A percentile compares a stretch with the other conserved stretches of the same genome.
Evolutionary conservation across 1,284 basidiomycete species (phyloP).

Genomic region (Coniophora puteana): DNA sequence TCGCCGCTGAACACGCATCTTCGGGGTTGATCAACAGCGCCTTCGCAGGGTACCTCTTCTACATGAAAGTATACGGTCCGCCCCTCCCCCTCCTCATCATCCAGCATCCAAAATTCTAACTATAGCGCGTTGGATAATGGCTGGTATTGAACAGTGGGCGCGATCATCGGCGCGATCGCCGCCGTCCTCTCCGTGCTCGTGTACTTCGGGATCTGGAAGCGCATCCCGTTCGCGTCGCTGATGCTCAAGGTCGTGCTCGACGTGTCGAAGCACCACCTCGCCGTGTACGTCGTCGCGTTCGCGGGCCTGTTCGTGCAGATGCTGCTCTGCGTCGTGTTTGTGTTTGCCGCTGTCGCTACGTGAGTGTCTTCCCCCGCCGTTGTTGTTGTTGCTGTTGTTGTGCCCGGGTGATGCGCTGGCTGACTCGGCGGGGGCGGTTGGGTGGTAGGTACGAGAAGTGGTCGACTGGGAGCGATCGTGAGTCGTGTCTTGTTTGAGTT

Average conservation of each 20-base stretch:
- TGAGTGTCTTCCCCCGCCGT: slow-evolving; percentile 71
- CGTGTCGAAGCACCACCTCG: slow-evolving; percentile 77
- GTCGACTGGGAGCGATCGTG: slow-evolving; percentile 70
- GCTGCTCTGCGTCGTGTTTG: slow-evolving; percentile 66
- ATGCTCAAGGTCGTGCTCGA: slow-evolving; percentile 83
- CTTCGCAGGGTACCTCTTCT: slow-evolving; percentile 7
- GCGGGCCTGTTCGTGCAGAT: slow-evolving; percentile 66
- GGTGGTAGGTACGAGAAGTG: slow-evolving; percentile 65
- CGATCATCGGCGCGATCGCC: slow-evolving; percentile 75
- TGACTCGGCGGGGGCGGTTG: not conserved
- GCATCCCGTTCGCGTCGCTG: slow-evolving; percentile 78
- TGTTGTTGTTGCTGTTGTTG: slow-evolving; percentile 50
- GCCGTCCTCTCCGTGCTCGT: slow-evolving; percentile 58
- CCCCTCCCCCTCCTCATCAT: not conserved
- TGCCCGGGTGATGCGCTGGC: slow-evolving; percentile 6
- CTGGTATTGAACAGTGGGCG: slow-evolving; percentile 64
- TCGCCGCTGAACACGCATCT: too few species aligned
- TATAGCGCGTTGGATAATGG: too few species aligned
- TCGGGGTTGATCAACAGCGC: too few species aligned
- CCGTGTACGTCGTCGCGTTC: slow-evolving; percentile 79
- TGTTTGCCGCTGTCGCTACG: slow-evolving; percentile 64
- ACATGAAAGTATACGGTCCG: slow-evolving; percentile 50
- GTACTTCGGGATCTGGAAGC: slow-evolving; percentile 64
- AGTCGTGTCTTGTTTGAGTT: slow-evolving; percentile 10
- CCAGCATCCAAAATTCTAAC: slow-evolving; percentile 12